Evolutionary conservation across 164 flowering plant genomes (phyloP).

Genomic region (Chimonanthus praecox): DNA sequence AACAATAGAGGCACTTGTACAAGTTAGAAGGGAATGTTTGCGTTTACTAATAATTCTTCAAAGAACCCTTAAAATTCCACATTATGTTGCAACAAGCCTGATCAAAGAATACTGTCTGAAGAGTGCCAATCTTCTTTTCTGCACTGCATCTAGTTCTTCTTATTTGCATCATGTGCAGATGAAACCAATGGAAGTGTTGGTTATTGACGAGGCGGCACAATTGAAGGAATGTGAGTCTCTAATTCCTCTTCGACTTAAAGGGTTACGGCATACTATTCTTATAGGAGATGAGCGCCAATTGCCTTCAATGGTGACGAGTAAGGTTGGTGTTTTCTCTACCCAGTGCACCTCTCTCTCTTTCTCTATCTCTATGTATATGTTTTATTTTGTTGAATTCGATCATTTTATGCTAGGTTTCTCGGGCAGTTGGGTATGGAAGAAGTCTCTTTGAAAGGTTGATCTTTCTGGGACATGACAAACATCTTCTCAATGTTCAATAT

Average conservation of each 20-base stretch:
- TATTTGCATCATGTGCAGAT: not conserved
- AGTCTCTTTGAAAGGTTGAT: slow-evolving; percentile 42
- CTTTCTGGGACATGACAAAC: slow-evolving; percentile 27
- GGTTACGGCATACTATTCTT: slow-evolving; percentile 36
- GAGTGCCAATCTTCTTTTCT: not conserved
- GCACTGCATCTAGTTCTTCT: not conserved
- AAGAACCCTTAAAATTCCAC: not conserved
- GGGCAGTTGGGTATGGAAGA: slow-evolving; percentile 31
- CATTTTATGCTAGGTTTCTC: slow-evolving; percentile 15
- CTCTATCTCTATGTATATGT: not conserved
- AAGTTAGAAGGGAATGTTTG: slow-evolving; percentile 1
- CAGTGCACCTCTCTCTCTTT: not conserved
- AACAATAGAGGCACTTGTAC: not conserved
- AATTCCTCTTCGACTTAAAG: slow-evolving; percentile 38
- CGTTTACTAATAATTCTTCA: not conserved
- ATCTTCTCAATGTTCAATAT: slow-evolving; percentile 43
- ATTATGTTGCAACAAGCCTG: not conserved
- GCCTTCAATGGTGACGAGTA: slow-evolving; percentile 46
- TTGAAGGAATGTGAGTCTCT: slow-evolving; percentile 51
- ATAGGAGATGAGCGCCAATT: slow-evolving; percentile 50
- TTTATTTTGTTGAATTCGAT: not conserved
- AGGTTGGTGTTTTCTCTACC: slow-evolving; percentile 14
- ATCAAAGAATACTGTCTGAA: not conserved
- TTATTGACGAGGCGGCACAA: slow-evolving; percentile 59
- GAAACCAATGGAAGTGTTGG: slow-evolving; percentile 21